phyloP scores from a whole-genome alignment of 345 rosid genomes.

The Euclidium syriacum region DNA sequence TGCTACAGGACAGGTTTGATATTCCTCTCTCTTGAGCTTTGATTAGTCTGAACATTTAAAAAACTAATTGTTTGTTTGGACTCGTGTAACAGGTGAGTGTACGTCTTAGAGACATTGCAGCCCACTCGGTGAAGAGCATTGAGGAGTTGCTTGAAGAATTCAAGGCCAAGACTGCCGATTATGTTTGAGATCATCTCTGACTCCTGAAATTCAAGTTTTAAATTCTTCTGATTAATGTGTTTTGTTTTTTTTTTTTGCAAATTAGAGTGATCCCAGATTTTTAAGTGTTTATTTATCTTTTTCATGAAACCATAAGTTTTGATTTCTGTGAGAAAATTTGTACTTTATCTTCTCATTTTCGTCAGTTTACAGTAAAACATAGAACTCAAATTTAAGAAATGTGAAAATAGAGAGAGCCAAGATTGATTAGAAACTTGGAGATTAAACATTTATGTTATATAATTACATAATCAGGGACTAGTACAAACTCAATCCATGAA shows the following conservation, averaged over 20 bases:
- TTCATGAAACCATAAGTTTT: background rate
- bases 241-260: background rate
- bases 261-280: background rate
- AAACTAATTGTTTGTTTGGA: background rate
- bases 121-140: conserved; percentile 53
- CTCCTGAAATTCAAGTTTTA: background rate
- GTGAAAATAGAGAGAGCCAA: too few species aligned
- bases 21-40: background rate
- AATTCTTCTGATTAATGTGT: background rate
- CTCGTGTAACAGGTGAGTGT: conserved; percentile 68
- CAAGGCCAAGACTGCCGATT: conserved; percentile 47
- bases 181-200: conserved; percentile 40
- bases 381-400: background rate
- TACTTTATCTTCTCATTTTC: background rate
- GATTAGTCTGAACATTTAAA: background rate
- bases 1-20: conserved; percentile 69
- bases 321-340: background rate
- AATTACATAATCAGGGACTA: too few species aligned
- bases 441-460: too few species aligned
- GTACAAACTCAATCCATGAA: too few species aligned
- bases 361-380: background rate
- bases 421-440: too few species aligned
- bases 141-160: conserved; percentile 56
- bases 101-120: conserved; percentile 64
- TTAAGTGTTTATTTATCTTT: background rate